Evolutionary conservation across 2,329 filamentous ascomycete genomes (phyloP), one percentile per base, ranked within the genome.

Genomic region (Clarireedia monteithiana): DNA sequence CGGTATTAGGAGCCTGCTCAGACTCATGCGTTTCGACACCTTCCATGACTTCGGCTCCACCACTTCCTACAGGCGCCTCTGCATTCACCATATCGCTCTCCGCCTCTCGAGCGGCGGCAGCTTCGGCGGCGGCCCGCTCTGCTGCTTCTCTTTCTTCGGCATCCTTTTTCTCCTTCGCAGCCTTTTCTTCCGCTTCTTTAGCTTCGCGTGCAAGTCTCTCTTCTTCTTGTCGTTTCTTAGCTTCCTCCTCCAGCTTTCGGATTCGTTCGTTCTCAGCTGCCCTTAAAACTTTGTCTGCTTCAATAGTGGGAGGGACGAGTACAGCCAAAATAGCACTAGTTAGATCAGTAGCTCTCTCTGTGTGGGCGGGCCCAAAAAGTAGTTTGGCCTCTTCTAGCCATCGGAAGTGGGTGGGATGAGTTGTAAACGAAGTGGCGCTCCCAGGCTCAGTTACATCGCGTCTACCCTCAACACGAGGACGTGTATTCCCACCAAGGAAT

Each of bases 301-400:
- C 85, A 58, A 96, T 85, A 6, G 92, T 91, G 23, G 88, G 85
- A 42, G 94, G 94, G 2, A 92, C 85, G 59, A 99, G 80, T 42
- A 84, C 73, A 46, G 82, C 84, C 42, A 90, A 75, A 26, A 99
- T 80, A 2, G 83, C 79, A 62, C 82, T 85, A 60, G 85, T 73
- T 15, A 95, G 77, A 53, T 82, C 81, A 58, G 81, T 77, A 2
- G 84, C 80, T 67, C 88, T 88, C 49, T 96, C 91, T 3, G 81
- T 68, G 52, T 85, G 80, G 49, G 74, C 77, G 23, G 76, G 72
- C 26, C 88, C 88, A 70, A 94, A 97, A 0, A 97, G 78, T 70
- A 99, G 84, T 60, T 86, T 85, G 7, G 91, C 86, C 70, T 97
- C 95, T 67, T 96, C 90, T 67, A 88, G 83, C 86, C 95, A 99